Conservation (phyloP, 768 basidiomycete species). For the Lactarius psammicola region DNA sequence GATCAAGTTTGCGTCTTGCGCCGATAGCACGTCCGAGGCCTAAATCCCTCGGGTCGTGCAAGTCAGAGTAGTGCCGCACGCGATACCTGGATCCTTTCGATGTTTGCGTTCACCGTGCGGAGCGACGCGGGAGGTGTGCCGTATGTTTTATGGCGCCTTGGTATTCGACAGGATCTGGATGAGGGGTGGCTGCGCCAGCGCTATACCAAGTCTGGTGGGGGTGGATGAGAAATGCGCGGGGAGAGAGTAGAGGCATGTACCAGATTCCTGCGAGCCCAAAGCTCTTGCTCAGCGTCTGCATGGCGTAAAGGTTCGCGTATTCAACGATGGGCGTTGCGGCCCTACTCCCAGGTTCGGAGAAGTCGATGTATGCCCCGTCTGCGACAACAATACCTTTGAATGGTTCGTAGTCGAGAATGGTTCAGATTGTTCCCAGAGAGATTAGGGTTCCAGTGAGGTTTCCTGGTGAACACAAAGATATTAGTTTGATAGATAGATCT, state of each 20-base stretch:
- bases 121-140: conserved; percentile 68
- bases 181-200: conserved; percentile 85
- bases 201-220: conserved; percentile 71
- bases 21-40: conserved; percentile 73
- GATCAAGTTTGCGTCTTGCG: conserved; percentile 86
- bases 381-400: conserved; percentile 92
- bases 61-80: conserved; percentile 54
- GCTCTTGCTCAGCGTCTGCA: conserved; percentile 95
- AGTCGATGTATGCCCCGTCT: conserved; percentile 98
- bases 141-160: conserved; percentile 99
- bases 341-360: conserved; percentile 59
- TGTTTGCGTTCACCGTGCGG: conserved; percentile 58
- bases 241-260: conserved; percentile 43
- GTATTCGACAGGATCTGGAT: conserved; percentile 91
- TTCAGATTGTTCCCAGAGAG: conserved; percentile 62
- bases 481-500: conserved; percentile 80
- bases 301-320: conserved; percentile 85
- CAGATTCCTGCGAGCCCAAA: conserved; percentile 97
- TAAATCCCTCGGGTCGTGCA: conserved; percentile 47
- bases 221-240: conserved; percentile 4
- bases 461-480: conserved; percentile 95
- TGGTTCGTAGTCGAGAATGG: conserved; percentile 69
- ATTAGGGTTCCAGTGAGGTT: conserved; percentile 93
- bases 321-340: conserved; percentile 71
- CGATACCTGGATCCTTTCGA: conserved; percentile 54